A percentile compares a stretch with the other conserved stretches of the same genome.
Conservation (phyloP, 352 stramenopile species). For the Pythium guiyangense region DNA sequence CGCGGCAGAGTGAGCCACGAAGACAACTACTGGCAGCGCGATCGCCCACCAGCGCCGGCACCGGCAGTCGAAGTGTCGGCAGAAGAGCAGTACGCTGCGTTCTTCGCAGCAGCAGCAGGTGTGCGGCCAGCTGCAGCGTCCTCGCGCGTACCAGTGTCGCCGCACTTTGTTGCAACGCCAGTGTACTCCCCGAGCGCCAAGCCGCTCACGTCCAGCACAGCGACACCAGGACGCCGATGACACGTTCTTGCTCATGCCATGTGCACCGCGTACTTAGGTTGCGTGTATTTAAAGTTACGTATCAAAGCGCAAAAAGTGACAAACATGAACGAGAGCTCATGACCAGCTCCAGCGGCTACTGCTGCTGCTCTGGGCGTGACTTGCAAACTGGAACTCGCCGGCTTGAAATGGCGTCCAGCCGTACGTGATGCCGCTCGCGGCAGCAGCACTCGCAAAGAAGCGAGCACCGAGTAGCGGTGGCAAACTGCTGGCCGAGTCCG, state of each 20-base stretch:
- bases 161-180: neutral
- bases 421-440: slow-evolving; percentile 10
- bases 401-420: slow-evolving; percentile 16
- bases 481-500: neutral
- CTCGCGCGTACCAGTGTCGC: neutral
- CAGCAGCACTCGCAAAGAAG: neutral
- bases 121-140: neutral
- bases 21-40: slow-evolving; percentile 32
- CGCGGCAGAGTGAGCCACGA: slow-evolving; percentile 1
- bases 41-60: neutral
- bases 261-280: no score
- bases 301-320: no score
- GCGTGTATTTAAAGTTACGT: no score
- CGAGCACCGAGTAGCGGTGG: neutral
- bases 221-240: neutral
- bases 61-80: neutral
- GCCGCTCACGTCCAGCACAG: neutral
- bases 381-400: slow-evolving; percentile 19
- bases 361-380: neutral
- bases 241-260: neutral
- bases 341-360: neutral
- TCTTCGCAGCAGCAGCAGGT: neutral
- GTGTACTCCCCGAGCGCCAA: slow-evolving; percentile 13
- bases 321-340: neutral
- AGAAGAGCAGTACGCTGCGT: neutral